Conservation (phyloP, 768 basidiomycete genomes). For the Leccinum ochraceum region DNA sequence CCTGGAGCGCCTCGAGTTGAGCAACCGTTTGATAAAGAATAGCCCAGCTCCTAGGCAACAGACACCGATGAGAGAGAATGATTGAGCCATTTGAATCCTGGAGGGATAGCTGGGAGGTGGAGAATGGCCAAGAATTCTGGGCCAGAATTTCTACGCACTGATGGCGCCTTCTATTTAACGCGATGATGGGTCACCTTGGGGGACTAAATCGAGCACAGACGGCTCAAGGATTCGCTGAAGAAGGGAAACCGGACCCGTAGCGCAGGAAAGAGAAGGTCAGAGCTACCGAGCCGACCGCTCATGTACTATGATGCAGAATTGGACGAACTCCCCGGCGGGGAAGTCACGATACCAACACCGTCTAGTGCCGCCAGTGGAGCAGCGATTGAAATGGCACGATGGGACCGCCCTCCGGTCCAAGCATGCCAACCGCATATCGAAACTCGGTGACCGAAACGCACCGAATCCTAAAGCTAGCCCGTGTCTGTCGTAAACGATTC, state of each 20-base stretch:
- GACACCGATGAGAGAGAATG: not conserved
- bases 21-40: slow-evolving; percentile 6
- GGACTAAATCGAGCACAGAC: not conserved
- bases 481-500: not conserved
- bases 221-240: not conserved
- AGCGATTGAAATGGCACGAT: no score
- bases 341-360: not conserved
- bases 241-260: not conserved
- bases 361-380: not conserved
- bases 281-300: no score
- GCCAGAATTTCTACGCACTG: not conserved
- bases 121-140: not conserved
- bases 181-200: not conserved
- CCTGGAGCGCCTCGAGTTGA: not conserved
- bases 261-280: not conserved
- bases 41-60: slow-evolving; percentile 21
- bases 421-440: not conserved
- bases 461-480: no score
- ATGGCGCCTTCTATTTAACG: not conserved
- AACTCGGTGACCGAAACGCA: not conserved
- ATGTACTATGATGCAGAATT: not conserved
- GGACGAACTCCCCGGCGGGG: no score
- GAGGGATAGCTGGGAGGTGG: not conserved
- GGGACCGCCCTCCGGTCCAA: no score
- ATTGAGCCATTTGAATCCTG: not conserved